phyloP scores from a whole-genome alignment of 2,329 filamentous ascomycete species.

The Alternaria arbusti region DNA sequence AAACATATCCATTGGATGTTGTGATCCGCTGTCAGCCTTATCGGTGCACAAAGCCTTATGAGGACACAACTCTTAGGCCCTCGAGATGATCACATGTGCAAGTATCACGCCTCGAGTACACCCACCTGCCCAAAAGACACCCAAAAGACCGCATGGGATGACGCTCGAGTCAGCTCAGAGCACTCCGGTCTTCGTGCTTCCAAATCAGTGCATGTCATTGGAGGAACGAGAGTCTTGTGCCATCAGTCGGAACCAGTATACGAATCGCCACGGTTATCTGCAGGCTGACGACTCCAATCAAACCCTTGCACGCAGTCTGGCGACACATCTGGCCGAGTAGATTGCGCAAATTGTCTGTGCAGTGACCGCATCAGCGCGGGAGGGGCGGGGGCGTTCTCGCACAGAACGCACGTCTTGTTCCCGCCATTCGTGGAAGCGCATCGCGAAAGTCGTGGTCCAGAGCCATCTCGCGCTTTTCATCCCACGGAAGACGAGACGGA shows the following conservation, averaged over 20 bases:
- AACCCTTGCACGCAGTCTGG: not conserved
- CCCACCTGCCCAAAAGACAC: not conserved
- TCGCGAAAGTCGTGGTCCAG: not conserved
- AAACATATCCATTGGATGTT: not conserved
- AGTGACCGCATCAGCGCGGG: not conserved
- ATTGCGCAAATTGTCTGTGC: not conserved
- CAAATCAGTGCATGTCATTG: not conserved
- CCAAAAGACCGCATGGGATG: not conserved
- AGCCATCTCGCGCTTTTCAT: not conserved
- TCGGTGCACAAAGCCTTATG: not conserved
- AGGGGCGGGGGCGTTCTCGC: not conserved
- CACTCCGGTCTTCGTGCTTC: not conserved
- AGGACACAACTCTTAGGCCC: not conserved
- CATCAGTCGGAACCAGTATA: not conserved
- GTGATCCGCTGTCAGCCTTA: not conserved
- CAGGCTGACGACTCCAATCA: not conserved
- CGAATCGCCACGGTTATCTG: not conserved
- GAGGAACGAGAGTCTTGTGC: not conserved
- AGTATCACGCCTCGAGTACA: not conserved
- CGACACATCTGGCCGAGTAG: not conserved
- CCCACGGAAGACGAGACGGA: not conserved
- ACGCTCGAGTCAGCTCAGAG: not conserved
- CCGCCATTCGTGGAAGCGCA: not conserved
- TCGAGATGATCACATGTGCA: not conserved
- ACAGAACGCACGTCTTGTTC: not conserved